Evolutionary conservation across 495 filamentous ascomycete genomes (phyloP).

Genomic region (Pyrenopolyporus hunteri): DNA sequence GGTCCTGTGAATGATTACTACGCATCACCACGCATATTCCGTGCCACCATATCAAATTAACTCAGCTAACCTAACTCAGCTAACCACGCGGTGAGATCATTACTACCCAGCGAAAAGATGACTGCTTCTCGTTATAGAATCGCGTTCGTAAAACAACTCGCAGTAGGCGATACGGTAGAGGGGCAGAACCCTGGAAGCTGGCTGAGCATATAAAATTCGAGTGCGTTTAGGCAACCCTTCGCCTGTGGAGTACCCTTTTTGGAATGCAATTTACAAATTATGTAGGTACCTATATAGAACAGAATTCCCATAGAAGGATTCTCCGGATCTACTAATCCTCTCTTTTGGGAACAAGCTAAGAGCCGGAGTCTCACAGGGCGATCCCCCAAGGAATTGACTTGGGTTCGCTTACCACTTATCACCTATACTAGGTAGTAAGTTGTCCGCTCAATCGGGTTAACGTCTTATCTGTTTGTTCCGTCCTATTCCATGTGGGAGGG

Average conservation of each 20-base stretch:
- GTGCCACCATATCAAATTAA: constrained; percentile 7
- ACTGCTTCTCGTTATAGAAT: background rate
- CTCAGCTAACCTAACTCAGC: background rate
- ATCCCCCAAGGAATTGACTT: constrained; percentile 20
- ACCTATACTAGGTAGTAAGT: constrained; percentile 7
- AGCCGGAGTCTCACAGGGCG: constrained; percentile 13
- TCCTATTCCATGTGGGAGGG: background rate
- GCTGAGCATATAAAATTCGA: background rate
- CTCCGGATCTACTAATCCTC: constrained; percentile 34
- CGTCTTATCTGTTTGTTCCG: constrained; percentile 1
- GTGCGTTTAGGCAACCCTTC: no score
- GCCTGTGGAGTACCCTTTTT: no score
- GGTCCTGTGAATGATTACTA: background rate
- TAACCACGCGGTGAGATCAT: constrained; percentile 26
- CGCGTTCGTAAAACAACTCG: background rate
- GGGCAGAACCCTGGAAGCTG: background rate
- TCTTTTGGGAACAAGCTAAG: constrained; percentile 24
- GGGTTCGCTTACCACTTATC: constrained; percentile 27
- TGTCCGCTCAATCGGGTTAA: constrained; percentile 16
- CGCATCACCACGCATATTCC: constrained; percentile 19
- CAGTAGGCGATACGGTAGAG: constrained; percentile 11
- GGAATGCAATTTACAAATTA: no score
- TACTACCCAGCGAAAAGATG: background rate
- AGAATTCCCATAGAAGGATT: constrained; percentile 3
- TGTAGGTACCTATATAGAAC: no score